These are phyloP conservation scores for Musa itinerans DNA, from an alignment of 176 grass and related monocot genomes.

Conservation along the genomic window DNA sequence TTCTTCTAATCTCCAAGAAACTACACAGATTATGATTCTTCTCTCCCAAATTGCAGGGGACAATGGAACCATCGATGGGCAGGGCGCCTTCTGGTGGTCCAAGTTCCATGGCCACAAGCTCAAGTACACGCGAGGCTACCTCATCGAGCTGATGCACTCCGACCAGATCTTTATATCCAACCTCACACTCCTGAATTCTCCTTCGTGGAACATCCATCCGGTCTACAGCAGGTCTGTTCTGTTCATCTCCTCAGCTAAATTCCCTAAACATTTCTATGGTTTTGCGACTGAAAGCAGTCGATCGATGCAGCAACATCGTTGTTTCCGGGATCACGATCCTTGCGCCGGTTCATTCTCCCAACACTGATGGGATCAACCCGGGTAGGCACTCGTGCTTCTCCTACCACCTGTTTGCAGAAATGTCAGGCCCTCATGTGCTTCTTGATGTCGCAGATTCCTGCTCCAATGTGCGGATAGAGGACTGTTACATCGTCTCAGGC, in stretches of 20 bases:
- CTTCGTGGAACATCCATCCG: conserved; percentile 86
- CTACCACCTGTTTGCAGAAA: conserved; percentile 1
- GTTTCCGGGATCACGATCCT: conserved; percentile 64
- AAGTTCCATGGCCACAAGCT: conserved; percentile 71
- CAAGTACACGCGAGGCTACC: conserved; percentile 80
- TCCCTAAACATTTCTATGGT: too few species aligned
- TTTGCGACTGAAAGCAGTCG: background rate
- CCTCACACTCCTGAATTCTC: conserved; percentile 71
- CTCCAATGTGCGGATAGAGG: conserved; percentile 72
- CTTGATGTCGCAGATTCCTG: conserved; percentile 49
- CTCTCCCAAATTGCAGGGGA: conserved; percentile 28
- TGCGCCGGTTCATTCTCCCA: conserved; percentile 60
- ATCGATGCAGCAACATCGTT: conserved; percentile 42
- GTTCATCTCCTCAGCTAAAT: background rate
- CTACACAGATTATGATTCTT: background rate
- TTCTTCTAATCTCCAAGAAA: background rate
- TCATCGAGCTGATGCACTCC: conserved; percentile 58
- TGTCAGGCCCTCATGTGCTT: background rate
- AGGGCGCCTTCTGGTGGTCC: conserved; percentile 70
- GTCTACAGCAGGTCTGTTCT: conserved; percentile 56
- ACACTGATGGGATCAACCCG: conserved; percentile 95
- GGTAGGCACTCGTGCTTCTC: conserved; percentile 4
- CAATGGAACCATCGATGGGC: conserved; percentile 88
- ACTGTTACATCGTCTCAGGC: conserved; percentile 91
- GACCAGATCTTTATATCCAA: conserved; percentile 71